Evolutionary conservation across 2,329 filamentous ascomycete species (phyloP).

Genomic region (Periconia sp.): DNA sequence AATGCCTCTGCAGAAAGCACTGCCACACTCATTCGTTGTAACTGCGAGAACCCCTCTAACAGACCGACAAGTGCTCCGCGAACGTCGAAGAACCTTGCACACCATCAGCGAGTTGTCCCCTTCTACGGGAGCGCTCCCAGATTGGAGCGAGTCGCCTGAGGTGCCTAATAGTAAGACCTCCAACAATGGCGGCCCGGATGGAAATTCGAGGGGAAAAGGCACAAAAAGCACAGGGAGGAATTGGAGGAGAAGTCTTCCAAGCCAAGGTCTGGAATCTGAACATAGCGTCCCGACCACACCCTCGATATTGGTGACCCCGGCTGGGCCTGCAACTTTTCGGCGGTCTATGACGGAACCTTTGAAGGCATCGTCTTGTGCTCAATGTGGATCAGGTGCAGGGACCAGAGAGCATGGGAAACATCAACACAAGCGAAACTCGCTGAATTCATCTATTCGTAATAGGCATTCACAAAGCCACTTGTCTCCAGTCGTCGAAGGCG

Average conservation of each 20-base stretch:
- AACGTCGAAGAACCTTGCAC: slow-evolving; percentile 34
- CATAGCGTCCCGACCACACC: slow-evolving; percentile 3
- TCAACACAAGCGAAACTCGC: slow-evolving; percentile 1
- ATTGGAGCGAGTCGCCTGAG: slow-evolving; percentile 16
- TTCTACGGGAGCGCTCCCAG: slow-evolving; percentile 15
- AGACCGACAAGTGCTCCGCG: slow-evolving; percentile 13
- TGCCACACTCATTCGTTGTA: background rate
- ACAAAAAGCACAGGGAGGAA: slow-evolving; percentile 8
- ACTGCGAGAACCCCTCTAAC: background rate
- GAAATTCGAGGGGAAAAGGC: slow-evolving; percentile 2
- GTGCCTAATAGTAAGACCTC: slow-evolving; percentile 7
- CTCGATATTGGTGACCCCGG: slow-evolving; percentile 7
- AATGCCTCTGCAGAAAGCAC: slow-evolving; percentile 11
- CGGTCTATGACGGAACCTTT: slow-evolving; percentile 5
- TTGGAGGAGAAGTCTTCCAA: slow-evolving; percentile 26
- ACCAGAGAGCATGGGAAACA: background rate
- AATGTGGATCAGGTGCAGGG: no score
- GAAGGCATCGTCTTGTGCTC: no score
- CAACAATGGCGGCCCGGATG: slow-evolving; percentile 1
- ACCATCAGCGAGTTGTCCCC: slow-evolving; percentile 35
- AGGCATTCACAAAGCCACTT: slow-evolving; percentile 2
- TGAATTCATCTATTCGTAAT: slow-evolving; percentile 7
- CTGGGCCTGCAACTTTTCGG: slow-evolving; percentile 7
- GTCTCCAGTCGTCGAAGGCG: slow-evolving; percentile 10
- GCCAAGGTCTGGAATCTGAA: slow-evolving; percentile 9